Evolutionary conservation across 805 yeast species (phyloP).

Genomic region (Grigorovia yakushimaensis): DNA sequence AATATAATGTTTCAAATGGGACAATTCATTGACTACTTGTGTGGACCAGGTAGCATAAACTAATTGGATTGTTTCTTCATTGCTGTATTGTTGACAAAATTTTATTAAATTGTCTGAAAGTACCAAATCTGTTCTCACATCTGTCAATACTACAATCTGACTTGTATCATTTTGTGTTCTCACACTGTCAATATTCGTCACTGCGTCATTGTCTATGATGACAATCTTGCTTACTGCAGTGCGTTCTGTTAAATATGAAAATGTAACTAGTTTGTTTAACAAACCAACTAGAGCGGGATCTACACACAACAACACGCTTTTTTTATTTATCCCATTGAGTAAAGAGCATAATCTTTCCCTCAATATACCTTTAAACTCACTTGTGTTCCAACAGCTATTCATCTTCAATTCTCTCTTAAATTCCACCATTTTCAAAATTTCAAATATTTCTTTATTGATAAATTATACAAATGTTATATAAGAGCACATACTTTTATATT

Average conservation of each 20-base stretch:
- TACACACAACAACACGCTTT: conserved; percentile 17
- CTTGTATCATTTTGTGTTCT: not conserved
- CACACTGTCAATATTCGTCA: not conserved
- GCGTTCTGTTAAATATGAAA: conserved; percentile 18
- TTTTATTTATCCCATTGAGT: conserved; percentile 9
- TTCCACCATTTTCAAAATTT: not conserved
- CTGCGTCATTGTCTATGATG: conserved; percentile 13
- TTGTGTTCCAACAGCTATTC: conserved; percentile 21
- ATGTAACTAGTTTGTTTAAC: conserved; percentile 18
- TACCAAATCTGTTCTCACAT: not conserved
- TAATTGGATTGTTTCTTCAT: not conserved
- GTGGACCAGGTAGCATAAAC: conserved; percentile 3
- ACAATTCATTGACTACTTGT: conserved; percentile 1
- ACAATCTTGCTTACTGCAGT: conserved; percentile 23
- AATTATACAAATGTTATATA: not conserved
- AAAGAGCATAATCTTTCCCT: conserved; percentile 10
- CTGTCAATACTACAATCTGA: not conserved
- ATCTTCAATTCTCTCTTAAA: conserved; percentile 3
- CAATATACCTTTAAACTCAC: conserved; percentile 13
- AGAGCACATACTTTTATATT: too few relatives aligned
- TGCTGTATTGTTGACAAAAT: not conserved
- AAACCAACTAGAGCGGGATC: conserved; percentile 15
- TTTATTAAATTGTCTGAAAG: not conserved
- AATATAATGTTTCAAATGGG: conserved; percentile 17
- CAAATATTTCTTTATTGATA: not conserved